A percentile compares a stretch with the other conserved stretches of the same genome.
phyloP scores from a whole-genome alignment of 148 eudicot species.

The Rhododendron simsii region DNA sequence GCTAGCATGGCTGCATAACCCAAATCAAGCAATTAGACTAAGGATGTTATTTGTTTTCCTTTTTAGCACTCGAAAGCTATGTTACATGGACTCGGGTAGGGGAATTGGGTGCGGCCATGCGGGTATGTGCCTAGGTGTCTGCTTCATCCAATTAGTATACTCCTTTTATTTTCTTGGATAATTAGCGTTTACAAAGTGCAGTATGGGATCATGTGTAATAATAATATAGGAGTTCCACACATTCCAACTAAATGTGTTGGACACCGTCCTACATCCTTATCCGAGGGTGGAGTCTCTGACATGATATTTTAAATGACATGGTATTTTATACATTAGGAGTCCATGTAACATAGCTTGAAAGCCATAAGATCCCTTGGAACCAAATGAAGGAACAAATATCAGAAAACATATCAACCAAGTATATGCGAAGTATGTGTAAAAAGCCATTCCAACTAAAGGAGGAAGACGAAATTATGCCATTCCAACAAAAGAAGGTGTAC shows the following conservation, averaged over 20 bases:
- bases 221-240: too few species aligned
- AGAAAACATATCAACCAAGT: neutral
- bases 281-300: too few species aligned
- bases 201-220: neutral
- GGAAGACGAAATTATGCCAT: neutral
- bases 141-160: neutral
- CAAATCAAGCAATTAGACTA: slow-evolving; percentile 1
- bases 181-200: neutral
- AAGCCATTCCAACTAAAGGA: neutral
- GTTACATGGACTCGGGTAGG: neutral
- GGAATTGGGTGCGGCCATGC: neutral
- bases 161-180: neutral
- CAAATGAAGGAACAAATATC: neutral
- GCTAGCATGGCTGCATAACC: slow-evolving; percentile 87
- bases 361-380: neutral
- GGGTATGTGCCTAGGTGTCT: neutral
- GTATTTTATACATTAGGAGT: neutral
- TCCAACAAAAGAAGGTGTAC: neutral
- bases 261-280: neutral
- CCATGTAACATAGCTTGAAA: neutral
- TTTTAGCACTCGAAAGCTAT: neutral
- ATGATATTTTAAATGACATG: neutral
- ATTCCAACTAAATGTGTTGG: neutral
- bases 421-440: neutral
- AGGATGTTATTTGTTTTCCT: neutral